Percentiles rank a stretch among this genome's conserved stretches.
These are phyloP conservation scores for Leptodermis oblonga DNA, from an alignment of 257 asterid species.

Conservation along the genomic window DNA sequence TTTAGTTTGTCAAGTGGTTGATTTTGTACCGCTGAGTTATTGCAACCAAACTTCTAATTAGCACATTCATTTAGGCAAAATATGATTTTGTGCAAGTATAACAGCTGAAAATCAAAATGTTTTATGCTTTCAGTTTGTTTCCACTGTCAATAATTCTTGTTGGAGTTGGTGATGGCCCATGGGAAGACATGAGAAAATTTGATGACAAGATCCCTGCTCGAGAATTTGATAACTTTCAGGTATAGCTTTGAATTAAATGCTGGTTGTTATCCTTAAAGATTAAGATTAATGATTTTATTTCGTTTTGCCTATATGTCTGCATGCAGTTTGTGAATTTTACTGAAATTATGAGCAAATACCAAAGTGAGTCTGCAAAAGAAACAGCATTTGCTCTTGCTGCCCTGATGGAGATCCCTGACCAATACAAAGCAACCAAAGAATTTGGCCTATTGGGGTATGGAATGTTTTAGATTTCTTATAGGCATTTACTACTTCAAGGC, in stretches of 20 bases:
- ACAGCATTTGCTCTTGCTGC: conserved; percentile 88
- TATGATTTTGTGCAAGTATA: not conserved
- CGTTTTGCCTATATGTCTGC: conserved; percentile 12
- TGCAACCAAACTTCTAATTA: not conserved
- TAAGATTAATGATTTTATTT: conserved; percentile 1
- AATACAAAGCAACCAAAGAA: conserved; percentile 63
- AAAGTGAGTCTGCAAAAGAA: conserved; percentile 51
- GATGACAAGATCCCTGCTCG: conserved; percentile 80
- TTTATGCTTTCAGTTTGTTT: conserved; percentile 40
- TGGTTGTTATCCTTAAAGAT: not conserved
- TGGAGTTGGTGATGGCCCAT: conserved; percentile 94
- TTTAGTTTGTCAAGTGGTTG: not conserved
- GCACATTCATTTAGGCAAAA: not conserved
- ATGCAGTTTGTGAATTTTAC: conserved; percentile 87
- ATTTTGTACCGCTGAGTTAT: not conserved
- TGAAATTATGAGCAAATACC: conserved; percentile 46
- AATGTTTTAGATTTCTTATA: conserved; percentile 6
- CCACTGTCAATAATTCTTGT: conserved; percentile 82
- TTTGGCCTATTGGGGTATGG: conserved; percentile 59
- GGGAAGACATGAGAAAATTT: conserved; percentile 84
- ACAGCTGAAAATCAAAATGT: not conserved
- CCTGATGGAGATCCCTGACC: conserved; percentile 81
- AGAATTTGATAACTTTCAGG: conserved; percentile 80
- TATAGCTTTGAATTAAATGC: conserved; percentile 10
- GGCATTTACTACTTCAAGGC: not conserved